Evolutionary conservation across 2,329 filamentous ascomycete genomes (phyloP).

Genomic region (Penicillium sp.): DNA sequence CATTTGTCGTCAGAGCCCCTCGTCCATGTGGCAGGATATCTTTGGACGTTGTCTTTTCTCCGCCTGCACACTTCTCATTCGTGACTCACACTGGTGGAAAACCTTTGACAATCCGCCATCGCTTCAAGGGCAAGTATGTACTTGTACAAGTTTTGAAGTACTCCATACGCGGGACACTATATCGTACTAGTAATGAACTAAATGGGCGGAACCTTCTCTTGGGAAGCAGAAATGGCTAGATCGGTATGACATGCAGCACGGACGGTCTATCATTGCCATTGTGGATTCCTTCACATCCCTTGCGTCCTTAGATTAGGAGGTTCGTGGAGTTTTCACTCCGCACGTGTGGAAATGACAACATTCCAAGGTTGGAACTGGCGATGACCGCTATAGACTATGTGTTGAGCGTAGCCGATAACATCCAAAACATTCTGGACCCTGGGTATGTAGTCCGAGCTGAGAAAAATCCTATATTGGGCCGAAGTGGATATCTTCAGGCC

Average conservation of each 20-base stretch:
- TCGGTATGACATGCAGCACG: constrained; percentile 21
- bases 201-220: neutral
- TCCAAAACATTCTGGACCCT: neutral
- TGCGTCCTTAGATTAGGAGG: constrained; percentile 11
- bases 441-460: neutral
- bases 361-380: neutral
- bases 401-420: neutral
- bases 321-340: neutral
- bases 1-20: constrained; percentile 1
- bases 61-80: neutral
- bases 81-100: constrained; percentile 3
- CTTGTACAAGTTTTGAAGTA: neutral
- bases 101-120: neutral
- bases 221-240: constrained; percentile 4
- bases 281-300: constrained; percentile 13
- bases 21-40: constrained; percentile 16
- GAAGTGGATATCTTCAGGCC: neutral
- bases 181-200: neutral
- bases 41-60: constrained; percentile 12
- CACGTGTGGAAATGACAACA: constrained; percentile 8
- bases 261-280: constrained; percentile 13
- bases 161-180: neutral
- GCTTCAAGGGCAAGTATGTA: neutral
- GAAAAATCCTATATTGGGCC: neutral
- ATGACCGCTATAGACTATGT: neutral